phyloP scores from a whole-genome alignment of 257 asterid genomes.

The Solanum pinnatisectum region DNA sequence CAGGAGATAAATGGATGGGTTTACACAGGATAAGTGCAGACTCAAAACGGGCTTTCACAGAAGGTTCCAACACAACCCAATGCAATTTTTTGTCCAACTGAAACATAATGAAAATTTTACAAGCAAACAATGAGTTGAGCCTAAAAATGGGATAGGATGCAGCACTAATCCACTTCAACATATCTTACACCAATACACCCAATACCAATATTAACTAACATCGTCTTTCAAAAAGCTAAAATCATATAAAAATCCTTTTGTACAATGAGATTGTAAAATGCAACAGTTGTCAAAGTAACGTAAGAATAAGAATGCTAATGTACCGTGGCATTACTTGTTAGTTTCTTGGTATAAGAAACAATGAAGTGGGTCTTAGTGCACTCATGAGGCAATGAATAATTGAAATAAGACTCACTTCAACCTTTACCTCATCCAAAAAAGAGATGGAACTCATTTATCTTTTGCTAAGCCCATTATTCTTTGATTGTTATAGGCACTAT shows the following conservation, averaged over 20 bases:
- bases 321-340: neutral
- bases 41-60: neutral
- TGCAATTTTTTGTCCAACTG: neutral
- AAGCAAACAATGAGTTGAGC: neutral
- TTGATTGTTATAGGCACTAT: neutral
- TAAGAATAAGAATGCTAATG: neutral
- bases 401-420: neutral
- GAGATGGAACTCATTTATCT: neutral
- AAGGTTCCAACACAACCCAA: neutral
- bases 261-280: neutral
- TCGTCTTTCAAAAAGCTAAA: neutral
- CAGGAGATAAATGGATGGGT: neutral
- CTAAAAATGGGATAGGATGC: neutral
- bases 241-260: neutral
- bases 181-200: neutral
- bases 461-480: neutral
- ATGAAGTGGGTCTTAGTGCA: neutral
- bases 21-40: neutral
- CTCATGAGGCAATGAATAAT: neutral
- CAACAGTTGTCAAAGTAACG: neutral
- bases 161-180: neutral
- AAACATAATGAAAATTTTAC: neutral
- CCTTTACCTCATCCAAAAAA: neutral
- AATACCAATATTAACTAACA: neutral
- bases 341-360: neutral